Conservation (phyloP, 1,284 basidiomycete genomes). For the Vanrija sp. region DNA sequence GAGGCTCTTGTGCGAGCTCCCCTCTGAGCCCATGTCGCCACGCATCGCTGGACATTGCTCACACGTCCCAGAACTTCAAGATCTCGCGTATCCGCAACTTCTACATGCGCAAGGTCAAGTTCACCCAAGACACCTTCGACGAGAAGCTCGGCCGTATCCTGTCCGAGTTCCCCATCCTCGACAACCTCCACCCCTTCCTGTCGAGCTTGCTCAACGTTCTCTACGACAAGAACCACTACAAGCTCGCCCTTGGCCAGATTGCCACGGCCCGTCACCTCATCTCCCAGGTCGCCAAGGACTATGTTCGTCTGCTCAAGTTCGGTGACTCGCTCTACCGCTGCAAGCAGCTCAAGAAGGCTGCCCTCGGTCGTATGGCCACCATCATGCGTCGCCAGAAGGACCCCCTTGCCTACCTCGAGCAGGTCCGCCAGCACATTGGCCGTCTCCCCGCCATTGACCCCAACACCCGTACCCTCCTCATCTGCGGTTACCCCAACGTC, state of each 20-base stretch:
- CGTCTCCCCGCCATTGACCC: conserved; percentile 91
- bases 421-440: conserved; percentile 94
- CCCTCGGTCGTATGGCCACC: conserved; percentile 94
- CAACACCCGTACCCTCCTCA: conserved; percentile 89
- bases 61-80: conserved; percentile 98
- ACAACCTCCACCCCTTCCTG: conserved; percentile 93
- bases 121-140: conserved; percentile 95
- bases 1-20: background rate
- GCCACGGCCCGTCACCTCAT: conserved; percentile 90
- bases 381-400: conserved; percentile 97
- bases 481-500: conserved; percentile 96
- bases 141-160: conserved; percentile 94
- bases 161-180: conserved; percentile 92
- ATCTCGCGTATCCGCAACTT: conserved; percentile 62
- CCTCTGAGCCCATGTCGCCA: background rate
- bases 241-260: conserved; percentile 90
- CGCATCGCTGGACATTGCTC: conserved; percentile 73
- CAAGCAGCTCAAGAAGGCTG: conserved; percentile 92
- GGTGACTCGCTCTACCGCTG: conserved; percentile 93
- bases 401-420: conserved; percentile 90
- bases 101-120: conserved; percentile 99
- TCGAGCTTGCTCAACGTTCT: conserved; percentile 91
- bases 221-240: conserved; percentile 99
- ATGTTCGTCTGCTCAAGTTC: conserved; percentile 89
- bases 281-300: conserved; percentile 92